Conservation (phyloP, 371 early-diverging fungal genomes). For the Mortierella sp. region DNA sequence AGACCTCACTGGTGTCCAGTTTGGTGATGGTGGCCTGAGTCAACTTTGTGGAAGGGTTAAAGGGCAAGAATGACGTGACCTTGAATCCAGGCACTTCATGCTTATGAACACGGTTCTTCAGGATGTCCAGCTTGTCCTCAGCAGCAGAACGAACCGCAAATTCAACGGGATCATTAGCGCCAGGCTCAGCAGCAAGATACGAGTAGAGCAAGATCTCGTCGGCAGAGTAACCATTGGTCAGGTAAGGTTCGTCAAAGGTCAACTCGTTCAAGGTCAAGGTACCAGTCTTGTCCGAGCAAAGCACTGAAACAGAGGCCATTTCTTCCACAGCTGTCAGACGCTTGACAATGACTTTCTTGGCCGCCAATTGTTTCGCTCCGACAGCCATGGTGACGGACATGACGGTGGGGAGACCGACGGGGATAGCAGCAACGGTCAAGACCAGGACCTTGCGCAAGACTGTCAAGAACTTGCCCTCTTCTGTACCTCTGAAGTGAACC, state of each 20-base stretch:
- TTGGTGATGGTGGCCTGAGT: conserved; percentile 88
- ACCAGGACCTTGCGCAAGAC: conserved; percentile 87
- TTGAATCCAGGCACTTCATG: conserved; percentile 88
- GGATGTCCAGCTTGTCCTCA: conserved; percentile 74
- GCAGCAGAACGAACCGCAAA: conserved; percentile 87
- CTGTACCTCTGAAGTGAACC: conserved; percentile 48
- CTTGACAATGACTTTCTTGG: conserved; percentile 95
- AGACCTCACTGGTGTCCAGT: conserved; percentile 69
- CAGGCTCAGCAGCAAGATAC: conserved; percentile 90
- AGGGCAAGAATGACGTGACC: conserved; percentile 87
- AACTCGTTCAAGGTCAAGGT: conserved; percentile 95
- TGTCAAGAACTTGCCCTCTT: conserved; percentile 59
- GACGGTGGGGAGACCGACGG: conserved; percentile 96
- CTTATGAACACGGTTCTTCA: conserved; percentile 62
- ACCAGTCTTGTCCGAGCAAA: conserved; percentile 98
- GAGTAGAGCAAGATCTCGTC: conserved; percentile 88
- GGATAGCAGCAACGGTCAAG: conserved; percentile 96
- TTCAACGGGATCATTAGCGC: conserved; percentile 94
- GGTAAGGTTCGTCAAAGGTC: conserved; percentile 89
- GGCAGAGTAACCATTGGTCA: conserved; percentile 73
- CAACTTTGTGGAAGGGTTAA: conserved; percentile 92
- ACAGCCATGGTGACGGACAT: conserved; percentile 97
- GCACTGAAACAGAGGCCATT: conserved; percentile 91
- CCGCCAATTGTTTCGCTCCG: conserved; percentile 92
- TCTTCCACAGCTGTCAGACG: conserved; percentile 95